Conservation (phyloP, 2,329 filamentous ascomycete species). For the Penicillium sp. region DNA sequence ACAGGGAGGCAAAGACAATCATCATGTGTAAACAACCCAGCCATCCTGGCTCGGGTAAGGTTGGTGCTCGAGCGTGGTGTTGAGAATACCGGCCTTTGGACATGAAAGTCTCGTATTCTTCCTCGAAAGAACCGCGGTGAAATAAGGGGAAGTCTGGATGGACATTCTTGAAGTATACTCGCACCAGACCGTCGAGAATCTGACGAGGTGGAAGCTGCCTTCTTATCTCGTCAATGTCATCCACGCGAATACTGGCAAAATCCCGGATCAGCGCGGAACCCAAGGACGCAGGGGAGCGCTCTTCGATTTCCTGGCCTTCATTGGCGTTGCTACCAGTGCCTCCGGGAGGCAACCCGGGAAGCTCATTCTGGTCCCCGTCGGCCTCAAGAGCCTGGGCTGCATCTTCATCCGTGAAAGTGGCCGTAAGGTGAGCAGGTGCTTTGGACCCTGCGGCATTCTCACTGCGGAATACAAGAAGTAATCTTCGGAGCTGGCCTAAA, state of each 20-base stretch:
- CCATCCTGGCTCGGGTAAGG: slow-evolving; percentile 32
- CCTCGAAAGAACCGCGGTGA: slow-evolving; percentile 34
- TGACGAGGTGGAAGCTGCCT: slow-evolving; percentile 15
- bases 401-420: slow-evolving; percentile 6
- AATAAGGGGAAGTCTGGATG: slow-evolving; percentile 39
- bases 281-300: slow-evolving; percentile 5
- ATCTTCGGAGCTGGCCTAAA: slow-evolving; percentile 31
- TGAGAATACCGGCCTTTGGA: slow-evolving; percentile 4
- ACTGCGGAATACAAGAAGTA: slow-evolving; percentile 5
- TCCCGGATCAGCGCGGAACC: slow-evolving; percentile 4
- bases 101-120: slow-evolving; percentile 33
- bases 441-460: not conserved
- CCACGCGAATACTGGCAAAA: slow-evolving; percentile 2
- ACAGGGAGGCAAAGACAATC: slow-evolving; percentile 36
- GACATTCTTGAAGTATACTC: slow-evolving; percentile 35
- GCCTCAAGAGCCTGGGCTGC: slow-evolving; percentile 7
- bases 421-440: slow-evolving; percentile 1
- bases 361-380: slow-evolving; percentile 2
- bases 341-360: slow-evolving; percentile 1
- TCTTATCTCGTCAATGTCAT: slow-evolving; percentile 6
- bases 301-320: slow-evolving; percentile 1
- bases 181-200: slow-evolving; percentile 30
- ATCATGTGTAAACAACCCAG: slow-evolving; percentile 39
- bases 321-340: not conserved
- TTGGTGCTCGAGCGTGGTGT: slow-evolving; percentile 2